Evolutionary conservation across 2,329 filamentous ascomycete genomes (phyloP), one percentile per base, ranked within the genome.

Genomic region (Thyridium curvatum): DNA sequence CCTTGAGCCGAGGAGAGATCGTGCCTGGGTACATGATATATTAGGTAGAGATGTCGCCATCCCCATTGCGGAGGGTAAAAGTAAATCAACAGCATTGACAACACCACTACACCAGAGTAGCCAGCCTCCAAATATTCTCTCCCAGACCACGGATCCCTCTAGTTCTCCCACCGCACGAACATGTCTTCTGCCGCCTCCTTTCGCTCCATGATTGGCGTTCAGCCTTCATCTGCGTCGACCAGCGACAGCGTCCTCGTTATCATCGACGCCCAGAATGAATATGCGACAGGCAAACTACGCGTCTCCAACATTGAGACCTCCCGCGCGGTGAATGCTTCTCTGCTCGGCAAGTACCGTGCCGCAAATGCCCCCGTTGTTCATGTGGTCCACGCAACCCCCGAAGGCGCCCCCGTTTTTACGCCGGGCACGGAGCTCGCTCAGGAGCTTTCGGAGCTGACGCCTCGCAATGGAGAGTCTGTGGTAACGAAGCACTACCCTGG

Each of bases 241-340:
- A 55, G 58, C 32, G 78, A 84, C 59, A 78, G 72, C 45, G 71
- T 72, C 2, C 68, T 85, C 33, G 59, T 85, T 49, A 83, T 85
- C 57, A 79, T 84, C 52, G 80, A 85, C 53, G 81, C 81, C 1
- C 82, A 86, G 51, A 84, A 84, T 52, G 82, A 86, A 59, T 84
- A 81, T 46, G 72, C 73, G 10, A 58, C 66, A 3, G 82, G 81
- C 34, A 61, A 68, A 4, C 68, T 85, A 1, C 66, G 70, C 16
- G 73, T 79, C 28, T 60, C 66, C 31, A 69, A 81, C 43, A 68
- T 80, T 1, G 51, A 62, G 0, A 44, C 62, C 4, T 77, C 74
- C 5, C 71, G 79, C 44, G 68, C 69, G 26, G 73, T 65, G 12
- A 85, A 84, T 41, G 61, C 68, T 0, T 51, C 59, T 0, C 63